Evolutionary conservation across 495 filamentous ascomycete genomes (phyloP).

Genomic region (Eremomyces bilateralis): DNA sequence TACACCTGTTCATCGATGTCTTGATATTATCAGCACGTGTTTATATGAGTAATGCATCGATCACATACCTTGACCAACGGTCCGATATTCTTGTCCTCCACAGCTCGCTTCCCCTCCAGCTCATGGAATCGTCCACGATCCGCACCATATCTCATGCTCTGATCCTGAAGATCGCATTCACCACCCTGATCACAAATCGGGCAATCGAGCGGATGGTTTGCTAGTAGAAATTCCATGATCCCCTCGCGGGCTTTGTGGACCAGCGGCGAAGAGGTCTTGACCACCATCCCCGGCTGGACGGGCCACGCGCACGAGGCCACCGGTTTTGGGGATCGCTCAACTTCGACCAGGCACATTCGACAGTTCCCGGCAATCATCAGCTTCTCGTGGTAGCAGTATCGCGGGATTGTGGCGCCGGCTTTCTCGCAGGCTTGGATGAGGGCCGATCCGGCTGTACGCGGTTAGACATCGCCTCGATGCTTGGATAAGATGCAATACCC

Average conservation of each 20-base stretch:
- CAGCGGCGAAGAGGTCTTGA: constrained; percentile 89
- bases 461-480: constrained; percentile 13
- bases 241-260: constrained; percentile 95
- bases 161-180: constrained; percentile 96
- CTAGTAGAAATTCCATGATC: constrained; percentile 95
- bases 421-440: constrained; percentile 98
- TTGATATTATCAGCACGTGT: constrained; percentile 8
- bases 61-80: constrained; percentile 58
- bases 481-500: constrained; percentile 38
- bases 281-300: constrained; percentile 94
- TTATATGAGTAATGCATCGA: background rate
- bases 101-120: constrained; percentile 77
- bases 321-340: constrained; percentile 85
- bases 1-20: constrained; percentile 99
- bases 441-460: constrained; percentile 50
- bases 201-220: constrained; percentile 95
- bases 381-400: constrained; percentile 99
- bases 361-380: constrained; percentile 98
- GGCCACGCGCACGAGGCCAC: constrained; percentile 98
- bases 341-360: constrained; percentile 98
- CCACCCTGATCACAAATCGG: constrained; percentile 94
- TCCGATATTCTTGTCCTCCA: constrained; percentile 98
- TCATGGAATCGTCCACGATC: constrained; percentile 96
- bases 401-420: constrained; percentile 74
- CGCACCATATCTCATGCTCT: constrained; percentile 95